These are phyloP conservation scores for Scheffersomyces lignicola DNA, from an alignment of 1,139 yeast species.

Conservation along the genomic window DNA sequence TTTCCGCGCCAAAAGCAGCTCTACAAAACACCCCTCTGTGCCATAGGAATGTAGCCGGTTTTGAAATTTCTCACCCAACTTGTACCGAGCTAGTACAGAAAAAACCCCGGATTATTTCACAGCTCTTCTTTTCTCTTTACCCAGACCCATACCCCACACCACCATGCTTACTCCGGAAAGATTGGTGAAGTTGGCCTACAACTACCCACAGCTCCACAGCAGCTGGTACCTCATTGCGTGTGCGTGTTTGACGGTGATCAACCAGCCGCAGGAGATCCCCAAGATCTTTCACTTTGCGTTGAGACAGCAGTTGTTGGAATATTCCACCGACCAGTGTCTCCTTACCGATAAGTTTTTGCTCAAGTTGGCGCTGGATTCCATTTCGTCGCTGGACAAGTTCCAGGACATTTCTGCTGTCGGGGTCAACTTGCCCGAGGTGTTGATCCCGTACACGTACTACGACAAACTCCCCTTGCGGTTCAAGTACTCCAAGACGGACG, in stretches of 20 bases:
- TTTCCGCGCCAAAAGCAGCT: too few species aligned
- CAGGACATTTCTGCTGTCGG: constrained; percentile 45
- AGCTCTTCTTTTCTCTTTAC: too few species aligned
- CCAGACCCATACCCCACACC: too few species aligned
- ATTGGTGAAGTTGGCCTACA: constrained; percentile 57
- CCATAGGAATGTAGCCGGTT: too few species aligned
- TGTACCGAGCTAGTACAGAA: too few species aligned
- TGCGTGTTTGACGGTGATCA: constrained; percentile 78
- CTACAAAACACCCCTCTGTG: too few species aligned
- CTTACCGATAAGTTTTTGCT: constrained; percentile 26
- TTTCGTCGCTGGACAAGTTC: constrained; percentile 38
- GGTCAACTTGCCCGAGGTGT: constrained; percentile 44
- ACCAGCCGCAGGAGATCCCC: constrained; percentile 80
- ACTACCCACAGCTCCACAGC: constrained; percentile 42
- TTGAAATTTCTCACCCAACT: too few species aligned
- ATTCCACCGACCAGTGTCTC: constrained; percentile 31
- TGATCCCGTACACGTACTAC: constrained; percentile 42
- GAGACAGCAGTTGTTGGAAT: constrained; percentile 46
- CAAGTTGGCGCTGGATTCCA: constrained; percentile 36
- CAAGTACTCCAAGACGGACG: constrained; percentile 32
- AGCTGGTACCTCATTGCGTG: constrained; percentile 56
- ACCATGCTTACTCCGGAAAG: constrained; percentile 59
- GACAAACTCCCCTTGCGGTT: constrained; percentile 40
- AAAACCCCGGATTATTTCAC: too few species aligned
- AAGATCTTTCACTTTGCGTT: constrained; percentile 72